Conservation (phyloP, 2,329 filamentous ascomycete species). For the Penicillium sp. region DNA sequence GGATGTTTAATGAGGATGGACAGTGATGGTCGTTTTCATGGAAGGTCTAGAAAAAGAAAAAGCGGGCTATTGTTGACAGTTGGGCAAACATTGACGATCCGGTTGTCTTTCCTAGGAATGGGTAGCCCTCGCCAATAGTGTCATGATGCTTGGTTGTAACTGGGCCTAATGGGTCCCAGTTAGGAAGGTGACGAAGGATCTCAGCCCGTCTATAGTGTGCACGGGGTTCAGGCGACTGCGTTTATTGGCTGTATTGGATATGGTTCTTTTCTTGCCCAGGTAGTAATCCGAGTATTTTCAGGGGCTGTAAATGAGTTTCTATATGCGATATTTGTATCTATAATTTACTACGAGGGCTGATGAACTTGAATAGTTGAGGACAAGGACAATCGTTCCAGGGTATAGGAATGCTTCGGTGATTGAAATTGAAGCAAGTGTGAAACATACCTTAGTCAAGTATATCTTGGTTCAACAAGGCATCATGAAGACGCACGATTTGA, state of each 20-base stretch:
- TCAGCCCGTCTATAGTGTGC: not conserved
- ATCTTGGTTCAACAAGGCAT: too few relatives aligned
- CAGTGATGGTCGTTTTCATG: slow-evolving; percentile 4
- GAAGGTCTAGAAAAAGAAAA: slow-evolving; percentile 8
- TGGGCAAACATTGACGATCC: not conserved
- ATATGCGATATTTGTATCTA: not conserved
- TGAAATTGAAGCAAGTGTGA: not conserved
- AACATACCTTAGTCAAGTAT: too few relatives aligned
- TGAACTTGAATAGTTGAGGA: not conserved
- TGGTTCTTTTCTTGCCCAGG: not conserved
- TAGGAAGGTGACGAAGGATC: not conserved
- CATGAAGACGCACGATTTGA: too few relatives aligned
- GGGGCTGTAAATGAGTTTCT: not conserved
- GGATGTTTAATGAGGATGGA: slow-evolving; percentile 5
- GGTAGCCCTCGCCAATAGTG: not conserved
- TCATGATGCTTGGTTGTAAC: not conserved
- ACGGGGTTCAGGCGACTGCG: not conserved
- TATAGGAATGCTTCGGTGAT: not conserved
- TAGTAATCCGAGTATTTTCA: not conserved
- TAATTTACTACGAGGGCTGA: not conserved
- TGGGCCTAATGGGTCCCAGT: not conserved
- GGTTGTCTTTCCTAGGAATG: not conserved
- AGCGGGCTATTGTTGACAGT: not conserved
- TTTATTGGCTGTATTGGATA: not conserved
- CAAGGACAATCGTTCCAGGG: not conserved